phyloP scores from a whole-genome alignment of 1,284 basidiomycete genomes.

The Ustilago loliicola region DNA sequence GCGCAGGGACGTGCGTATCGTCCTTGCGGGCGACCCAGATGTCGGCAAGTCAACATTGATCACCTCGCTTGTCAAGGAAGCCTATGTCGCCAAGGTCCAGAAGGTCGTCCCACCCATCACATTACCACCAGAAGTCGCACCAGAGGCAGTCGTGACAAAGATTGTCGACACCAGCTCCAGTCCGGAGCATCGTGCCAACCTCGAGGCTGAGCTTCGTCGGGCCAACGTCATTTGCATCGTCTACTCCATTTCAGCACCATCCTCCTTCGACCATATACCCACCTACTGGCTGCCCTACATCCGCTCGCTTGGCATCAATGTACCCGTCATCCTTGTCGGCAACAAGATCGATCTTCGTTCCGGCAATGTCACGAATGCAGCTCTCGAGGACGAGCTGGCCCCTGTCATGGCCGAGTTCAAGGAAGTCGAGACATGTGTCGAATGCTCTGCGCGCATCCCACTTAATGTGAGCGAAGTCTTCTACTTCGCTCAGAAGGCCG shows the following conservation, averaged over 20 bases:
- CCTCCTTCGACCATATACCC: slow-evolving; percentile 95
- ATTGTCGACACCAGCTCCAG: slow-evolving; percentile 66
- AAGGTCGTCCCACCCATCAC: slow-evolving; percentile 66
- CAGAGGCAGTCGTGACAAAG: slow-evolving; percentile 67
- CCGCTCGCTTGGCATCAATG: slow-evolving; percentile 88
- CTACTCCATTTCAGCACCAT: slow-evolving; percentile 91
- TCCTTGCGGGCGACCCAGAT: slow-evolving; percentile 91
- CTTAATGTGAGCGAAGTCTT: slow-evolving; percentile 98
- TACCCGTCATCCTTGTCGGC: slow-evolving; percentile 95
- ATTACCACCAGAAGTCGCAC: slow-evolving; percentile 66
- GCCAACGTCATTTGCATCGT: slow-evolving; percentile 98
- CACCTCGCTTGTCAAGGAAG: slow-evolving; percentile 79
- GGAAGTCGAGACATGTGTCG: slow-evolving; percentile 92
- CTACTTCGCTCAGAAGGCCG: slow-evolving; percentile 98
- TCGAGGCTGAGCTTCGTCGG: slow-evolving; percentile 93
- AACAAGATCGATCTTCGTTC: slow-evolving; percentile 98
- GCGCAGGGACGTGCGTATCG: slow-evolving; percentile 90
- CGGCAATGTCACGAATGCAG: slow-evolving; percentile 92
- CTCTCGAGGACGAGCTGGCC: slow-evolving; percentile 80
- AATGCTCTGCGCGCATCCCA: slow-evolving; percentile 84
- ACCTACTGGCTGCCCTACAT: slow-evolving; percentile 99
- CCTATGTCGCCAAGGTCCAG: slow-evolving; percentile 86
- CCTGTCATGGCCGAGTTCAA: slow-evolving; percentile 70
- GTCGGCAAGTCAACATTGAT: slow-evolving; percentile 68
- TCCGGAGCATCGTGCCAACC: slow-evolving; percentile 83